phyloP scores from a whole-genome alignment of 306 rosid species.

The Vigna hirtella region DNA sequence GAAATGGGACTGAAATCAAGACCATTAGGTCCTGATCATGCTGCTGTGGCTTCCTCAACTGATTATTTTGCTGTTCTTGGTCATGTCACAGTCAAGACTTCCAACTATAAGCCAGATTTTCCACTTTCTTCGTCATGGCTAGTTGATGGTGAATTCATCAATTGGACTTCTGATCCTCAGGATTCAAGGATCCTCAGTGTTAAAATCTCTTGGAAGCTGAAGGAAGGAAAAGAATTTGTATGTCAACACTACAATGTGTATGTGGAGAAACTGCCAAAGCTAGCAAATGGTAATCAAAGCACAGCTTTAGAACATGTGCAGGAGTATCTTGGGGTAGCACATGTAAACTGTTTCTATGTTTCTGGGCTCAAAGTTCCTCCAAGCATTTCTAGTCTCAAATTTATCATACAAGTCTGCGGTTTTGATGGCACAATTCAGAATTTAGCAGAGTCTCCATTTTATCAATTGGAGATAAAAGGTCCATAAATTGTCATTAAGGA shows the following conservation, averaged over 20 bases:
- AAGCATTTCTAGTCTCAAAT: background rate
- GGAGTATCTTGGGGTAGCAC: constrained; percentile 28
- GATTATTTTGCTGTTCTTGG: constrained; percentile 7
- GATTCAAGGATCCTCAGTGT: constrained; percentile 5
- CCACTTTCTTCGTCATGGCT: background rate
- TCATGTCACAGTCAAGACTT: constrained; percentile 13
- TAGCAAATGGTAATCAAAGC: constrained; percentile 4
- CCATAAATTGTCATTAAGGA: background rate
- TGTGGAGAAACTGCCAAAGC: constrained; percentile 5
- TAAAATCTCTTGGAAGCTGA: constrained; percentile 13
- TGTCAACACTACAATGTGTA: background rate
- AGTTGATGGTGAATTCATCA: constrained; percentile 13
- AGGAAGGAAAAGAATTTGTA: background rate
- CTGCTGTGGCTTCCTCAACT: background rate
- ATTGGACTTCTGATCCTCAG: constrained; percentile 13
- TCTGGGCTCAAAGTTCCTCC: constrained; percentile 26
- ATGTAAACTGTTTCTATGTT: constrained; percentile 27
- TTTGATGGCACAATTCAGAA: constrained; percentile 23
- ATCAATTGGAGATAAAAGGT: background rate
- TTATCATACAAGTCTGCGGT: background rate
- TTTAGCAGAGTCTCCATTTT: background rate
- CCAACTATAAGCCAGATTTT: constrained; percentile 11
- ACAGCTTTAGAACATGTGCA: background rate
- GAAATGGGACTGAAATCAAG: constrained; percentile 39
- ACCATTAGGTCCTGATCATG: constrained; percentile 23